Conservation (phyloP, 371 early-diverging fungal genomes). For the Thermomucor indicae-seudaticae region DNA sequence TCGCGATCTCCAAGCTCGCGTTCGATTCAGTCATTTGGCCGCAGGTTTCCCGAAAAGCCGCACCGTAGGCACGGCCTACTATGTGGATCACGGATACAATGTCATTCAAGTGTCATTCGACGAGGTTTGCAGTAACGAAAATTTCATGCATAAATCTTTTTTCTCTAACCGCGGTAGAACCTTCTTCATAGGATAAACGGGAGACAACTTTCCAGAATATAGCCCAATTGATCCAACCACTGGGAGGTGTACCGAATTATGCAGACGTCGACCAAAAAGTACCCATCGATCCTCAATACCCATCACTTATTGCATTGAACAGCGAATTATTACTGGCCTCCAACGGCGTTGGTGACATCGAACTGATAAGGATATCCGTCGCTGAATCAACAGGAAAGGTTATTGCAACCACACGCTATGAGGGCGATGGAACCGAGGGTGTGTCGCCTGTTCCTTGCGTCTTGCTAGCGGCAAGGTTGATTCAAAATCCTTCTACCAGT, state of each 20-base stretch:
- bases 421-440: conserved; percentile 37
- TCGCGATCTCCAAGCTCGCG: conserved; percentile 62
- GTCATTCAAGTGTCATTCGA: conserved; percentile 33
- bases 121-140: conserved; percentile 29
- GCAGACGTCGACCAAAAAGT: conserved; percentile 20
- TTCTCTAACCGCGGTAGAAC: not conserved
- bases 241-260: conserved; percentile 25
- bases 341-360: conserved; percentile 28
- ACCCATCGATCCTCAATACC: conserved; percentile 28
- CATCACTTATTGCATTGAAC: conserved; percentile 27
- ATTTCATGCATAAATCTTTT: not conserved
- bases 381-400: conserved; percentile 18
- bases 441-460: conserved; percentile 42
- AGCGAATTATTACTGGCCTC: conserved; percentile 18
- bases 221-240: conserved; percentile 17
- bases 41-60: conserved; percentile 30
- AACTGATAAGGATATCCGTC: conserved; percentile 12
- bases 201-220: conserved; percentile 5
- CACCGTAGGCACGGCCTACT: conserved; percentile 27
- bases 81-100: conserved; percentile 37
- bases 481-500: too few relatives aligned
- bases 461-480: conserved; percentile 23
- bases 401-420: conserved; percentile 18
- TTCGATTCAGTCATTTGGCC: conserved; percentile 65
- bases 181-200: not conserved